phyloP scores from a whole-genome alignment of 805 yeast genomes.

The Cyberlindnera mrakii region DNA sequence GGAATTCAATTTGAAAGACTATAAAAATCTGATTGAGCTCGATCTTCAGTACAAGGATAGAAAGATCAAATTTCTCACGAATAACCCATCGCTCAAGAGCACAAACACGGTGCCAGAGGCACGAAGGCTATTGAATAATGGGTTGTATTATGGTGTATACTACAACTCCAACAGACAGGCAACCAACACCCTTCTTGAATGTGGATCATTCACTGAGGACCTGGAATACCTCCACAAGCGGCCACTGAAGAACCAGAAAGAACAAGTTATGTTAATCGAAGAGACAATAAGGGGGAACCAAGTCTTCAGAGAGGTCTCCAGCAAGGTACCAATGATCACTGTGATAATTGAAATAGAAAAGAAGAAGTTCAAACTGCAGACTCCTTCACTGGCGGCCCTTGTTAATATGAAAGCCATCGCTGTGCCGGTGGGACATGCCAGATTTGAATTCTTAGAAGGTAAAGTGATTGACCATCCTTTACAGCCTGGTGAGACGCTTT shows the following conservation, averaged over 20 bases:
- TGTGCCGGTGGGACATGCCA: slow-evolving; percentile 14
- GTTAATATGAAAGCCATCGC: slow-evolving; percentile 14
- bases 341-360: slow-evolving; percentile 10
- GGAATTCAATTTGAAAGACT: slow-evolving; percentile 13
- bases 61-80: slow-evolving; percentile 14
- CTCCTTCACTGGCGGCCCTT: slow-evolving; percentile 15
- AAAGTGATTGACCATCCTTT: slow-evolving; percentile 6
- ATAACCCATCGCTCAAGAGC: slow-evolving; percentile 5
- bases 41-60: slow-evolving; percentile 5
- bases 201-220: not conserved
- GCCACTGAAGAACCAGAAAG: not conserved
- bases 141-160: slow-evolving; percentile 12
- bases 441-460: not conserved
- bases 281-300: not conserved
- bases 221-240: not conserved
- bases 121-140: slow-evolving; percentile 17
- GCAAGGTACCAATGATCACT: not conserved
- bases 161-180: slow-evolving; percentile 12
- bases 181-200: not conserved
- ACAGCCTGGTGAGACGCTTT: not conserved
- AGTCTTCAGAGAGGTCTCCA: not conserved
- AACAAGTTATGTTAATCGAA: not conserved
- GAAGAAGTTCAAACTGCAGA: slow-evolving; percentile 1
- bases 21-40: slow-evolving; percentile 7
- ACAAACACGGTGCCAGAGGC: slow-evolving; percentile 9